Percentiles rank a stretch among this genome's conserved stretches.
Conservation (phyloP, 1,284 basidiomycete genomes). For the Pseudozyma sp. region DNA sequence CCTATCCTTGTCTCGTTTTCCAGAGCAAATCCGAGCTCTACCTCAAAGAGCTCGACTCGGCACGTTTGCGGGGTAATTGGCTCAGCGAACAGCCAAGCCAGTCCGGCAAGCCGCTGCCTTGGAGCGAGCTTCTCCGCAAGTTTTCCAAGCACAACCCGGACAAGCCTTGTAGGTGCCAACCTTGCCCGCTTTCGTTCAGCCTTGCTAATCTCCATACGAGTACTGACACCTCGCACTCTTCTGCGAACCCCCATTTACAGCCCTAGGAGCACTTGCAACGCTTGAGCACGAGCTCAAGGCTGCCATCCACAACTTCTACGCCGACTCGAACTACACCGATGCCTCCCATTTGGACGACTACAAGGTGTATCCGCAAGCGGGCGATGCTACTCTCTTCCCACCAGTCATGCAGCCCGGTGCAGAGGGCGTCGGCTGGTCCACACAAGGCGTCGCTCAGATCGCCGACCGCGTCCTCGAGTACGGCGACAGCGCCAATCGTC, state of each 20-base stretch:
- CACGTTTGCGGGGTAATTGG: slow-evolving; percentile 62
- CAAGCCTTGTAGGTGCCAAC: slow-evolving; percentile 37
- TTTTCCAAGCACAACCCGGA: slow-evolving; percentile 68
- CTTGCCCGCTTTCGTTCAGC: background rate
- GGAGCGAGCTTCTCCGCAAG: slow-evolving; percentile 68
- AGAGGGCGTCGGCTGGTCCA: slow-evolving; percentile 55
- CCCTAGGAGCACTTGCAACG: slow-evolving; percentile 35
- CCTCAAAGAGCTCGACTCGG: slow-evolving; percentile 62
- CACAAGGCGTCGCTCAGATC: slow-evolving; percentile 32
- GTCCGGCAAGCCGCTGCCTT: slow-evolving; percentile 33
- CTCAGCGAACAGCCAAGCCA: slow-evolving; percentile 42
- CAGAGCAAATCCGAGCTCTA: slow-evolving; percentile 61
- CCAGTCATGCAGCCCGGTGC: slow-evolving; percentile 42
- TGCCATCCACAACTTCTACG: slow-evolving; percentile 38
- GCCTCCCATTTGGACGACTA: slow-evolving; percentile 53
- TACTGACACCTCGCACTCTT: slow-evolving; percentile 1
- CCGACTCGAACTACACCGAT: slow-evolving; percentile 50
- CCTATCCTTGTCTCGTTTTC: background rate
- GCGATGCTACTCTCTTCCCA: slow-evolving; percentile 51
- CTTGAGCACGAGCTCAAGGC: slow-evolving; percentile 56
- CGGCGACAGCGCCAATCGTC: slow-evolving; percentile 26
- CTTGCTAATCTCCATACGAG: background rate
- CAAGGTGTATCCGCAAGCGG: slow-evolving; percentile 25
- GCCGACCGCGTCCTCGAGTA: slow-evolving; percentile 51
- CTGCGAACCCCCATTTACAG: slow-evolving; percentile 14